Base-by-base conservation (phyloP, 2,329 filamentous ascomycete species). In the Alternaria burnsii region DNA sequence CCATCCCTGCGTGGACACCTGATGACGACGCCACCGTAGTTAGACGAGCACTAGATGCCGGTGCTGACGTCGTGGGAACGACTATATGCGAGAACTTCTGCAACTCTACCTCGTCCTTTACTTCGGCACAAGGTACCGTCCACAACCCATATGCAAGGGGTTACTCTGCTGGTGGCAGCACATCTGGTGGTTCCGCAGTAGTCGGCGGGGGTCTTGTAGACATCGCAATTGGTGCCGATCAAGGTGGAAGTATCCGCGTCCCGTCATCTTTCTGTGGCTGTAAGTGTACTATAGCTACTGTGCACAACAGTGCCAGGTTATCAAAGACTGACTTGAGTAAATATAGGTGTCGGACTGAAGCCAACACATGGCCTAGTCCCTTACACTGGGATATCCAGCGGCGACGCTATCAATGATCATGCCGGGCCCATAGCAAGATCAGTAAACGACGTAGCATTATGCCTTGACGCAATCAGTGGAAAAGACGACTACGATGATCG, bases 71-170 rank as follows among this genome's bases (percentile, higher is more conserved):
- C 16, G 76, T 81, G 8, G 82, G 85, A 11, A 86, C 84, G 1
- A 78, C 83, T 1, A 80, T 80, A 0, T 87, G 85, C 58, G 86
- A 87, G 61, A 85, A 85, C 65, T 82, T 83, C 48, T 86, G 83
- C 62, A 81, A 82, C 59, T 82, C 81, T 0, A 82, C 83, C 1
- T 79, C 80, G 0, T 83, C 82, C 0, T 84, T 81, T 60, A 84
- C 81, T 0, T 81, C 79, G 36, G 81, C 81, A 3, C 76, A 78
- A 48, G 79, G 78, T 3, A 68, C 63, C 2, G 76, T 79, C 3
- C 59, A 73, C 12, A 74, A 85, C 54, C 83, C 83, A 0, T 80
- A 79, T 57, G 82, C 80, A 0, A 61, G 72, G 22, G 82, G 81
- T 2, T 84, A 82, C 61, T 81, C 78, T 3, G 78, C 79, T 38